Base-by-base conservation (phyloP, 192 early-diverging fungal species). In the Bifiguratus adelaidae region DNA sequence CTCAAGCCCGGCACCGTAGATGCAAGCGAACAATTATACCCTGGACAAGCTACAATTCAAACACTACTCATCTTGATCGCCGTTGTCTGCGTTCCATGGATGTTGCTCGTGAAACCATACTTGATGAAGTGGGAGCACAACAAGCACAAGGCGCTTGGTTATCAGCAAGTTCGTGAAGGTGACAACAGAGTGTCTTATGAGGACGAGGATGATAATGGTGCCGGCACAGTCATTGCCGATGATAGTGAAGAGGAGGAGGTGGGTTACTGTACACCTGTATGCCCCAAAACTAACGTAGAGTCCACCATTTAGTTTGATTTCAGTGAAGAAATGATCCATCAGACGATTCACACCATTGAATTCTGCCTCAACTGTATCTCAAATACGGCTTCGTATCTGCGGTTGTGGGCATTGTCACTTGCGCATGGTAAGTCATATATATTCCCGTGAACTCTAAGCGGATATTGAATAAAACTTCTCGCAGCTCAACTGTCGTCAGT, bases 341-440 rank as follows among this genome's bases (percentile, higher is more conserved):
- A 95, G 66, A 73, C 80, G 16, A 97, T 99, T 56, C 96, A 99
- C 62, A 97, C 94, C 5, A 97, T 99, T 56, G 96, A 99, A 65
- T 99, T 92, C 64, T 92, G 88, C 57, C 78, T 99, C 41, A 79
- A 80, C 41, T 88, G 88, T 25, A 93, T 99, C 46, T 99, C 96
- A 36, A 94, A 99, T 70, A 99, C 96, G 12, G 96, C 96, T 2
- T 94, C 91, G 18, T 99, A 99, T 53, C 84, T 99, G 44, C 92
- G 96, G 53, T 77, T 99, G 42, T 99, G 96, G 96, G 96, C 96
- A 44, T 66, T 99, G 41, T 95, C 92, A 15, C 72, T 99, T 32
- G 96, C 96, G 0, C 96, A 99, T 52, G 92, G 82, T 84, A 60
- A 63, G 74, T 73, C 9, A n/a, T 44, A 16, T 52, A 15, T 32